Evolutionary conservation across 805 yeast species (phyloP).

Genomic region (Wickerhamiella galacta): DNA sequence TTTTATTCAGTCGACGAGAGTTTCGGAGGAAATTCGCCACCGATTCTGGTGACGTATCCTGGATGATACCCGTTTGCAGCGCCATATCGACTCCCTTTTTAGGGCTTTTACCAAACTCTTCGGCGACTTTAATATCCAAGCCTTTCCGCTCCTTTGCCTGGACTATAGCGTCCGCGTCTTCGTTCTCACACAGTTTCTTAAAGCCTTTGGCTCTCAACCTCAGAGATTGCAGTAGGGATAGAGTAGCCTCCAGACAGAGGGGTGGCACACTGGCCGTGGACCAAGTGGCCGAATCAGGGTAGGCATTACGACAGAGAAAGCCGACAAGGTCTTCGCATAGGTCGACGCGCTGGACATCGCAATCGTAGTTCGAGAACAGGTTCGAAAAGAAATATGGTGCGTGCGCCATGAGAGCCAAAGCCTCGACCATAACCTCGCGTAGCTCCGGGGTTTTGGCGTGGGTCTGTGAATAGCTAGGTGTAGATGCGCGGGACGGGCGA

Average conservation of each 20-base stretch:
- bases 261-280: constrained; percentile 87
- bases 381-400: constrained; percentile 62
- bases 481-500: constrained; percentile 11
- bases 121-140: constrained; percentile 60
- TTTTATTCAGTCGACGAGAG: constrained; percentile 73
- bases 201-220: not conserved
- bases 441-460: constrained; percentile 19
- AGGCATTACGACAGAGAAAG: constrained; percentile 56
- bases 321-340: constrained; percentile 50
- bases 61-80: constrained; percentile 48
- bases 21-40: constrained; percentile 64
- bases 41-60: constrained; percentile 30
- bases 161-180: constrained; percentile 3
- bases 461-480: constrained; percentile 5
- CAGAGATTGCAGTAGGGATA: constrained; percentile 40
- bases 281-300: constrained; percentile 67
- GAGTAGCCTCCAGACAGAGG: constrained; percentile 73
- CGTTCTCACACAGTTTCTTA: not conserved
- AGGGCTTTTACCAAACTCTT: constrained; percentile 62
- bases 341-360: constrained; percentile 76
- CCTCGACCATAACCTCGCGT: constrained; percentile 73
- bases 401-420: constrained; percentile 43
- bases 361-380: constrained; percentile 70
- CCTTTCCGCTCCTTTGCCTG: constrained; percentile 32
- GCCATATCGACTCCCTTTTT: constrained; percentile 53